These are phyloP conservation scores for Alternaria sp. DNA, from an alignment of 2,329 filamentous ascomycete species.

Conservation along the genomic window DNA sequence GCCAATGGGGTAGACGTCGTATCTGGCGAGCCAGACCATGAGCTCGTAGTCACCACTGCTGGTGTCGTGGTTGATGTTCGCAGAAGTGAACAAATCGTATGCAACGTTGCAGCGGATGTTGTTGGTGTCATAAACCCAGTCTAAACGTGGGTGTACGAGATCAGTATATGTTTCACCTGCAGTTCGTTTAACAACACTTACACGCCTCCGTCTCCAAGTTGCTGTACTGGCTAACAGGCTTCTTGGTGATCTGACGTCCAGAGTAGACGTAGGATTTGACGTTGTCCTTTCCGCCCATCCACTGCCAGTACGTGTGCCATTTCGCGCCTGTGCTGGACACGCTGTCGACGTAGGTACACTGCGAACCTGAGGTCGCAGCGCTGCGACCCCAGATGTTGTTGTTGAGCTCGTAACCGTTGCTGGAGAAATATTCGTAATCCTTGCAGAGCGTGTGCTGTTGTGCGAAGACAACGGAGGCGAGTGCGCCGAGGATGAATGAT, in stretches of 20 bases:
- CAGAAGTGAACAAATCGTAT: slow-evolving; percentile 37
- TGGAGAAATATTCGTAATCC: slow-evolving; percentile 29
- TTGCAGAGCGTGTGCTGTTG: slow-evolving; percentile 25
- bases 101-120: slow-evolving; percentile 34
- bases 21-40: slow-evolving; percentile 36
- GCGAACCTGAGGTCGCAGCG: slow-evolving; percentile 20
- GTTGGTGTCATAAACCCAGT: slow-evolving; percentile 27
- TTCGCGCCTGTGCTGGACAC: slow-evolving; percentile 22
- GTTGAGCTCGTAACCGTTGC: slow-evolving; percentile 34
- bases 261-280: slow-evolving; percentile 37
- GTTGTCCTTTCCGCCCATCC: slow-evolving; percentile 31
- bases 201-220: slow-evolving; percentile 29
- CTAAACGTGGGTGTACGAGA: background rate
- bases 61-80: slow-evolving; percentile 29
- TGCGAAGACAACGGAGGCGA: slow-evolving; percentile 8
- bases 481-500: slow-evolving; percentile 11
- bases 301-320: slow-evolving; percentile 30
- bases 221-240: slow-evolving; percentile 27
- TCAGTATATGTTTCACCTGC: background rate
- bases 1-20: slow-evolving; percentile 29
- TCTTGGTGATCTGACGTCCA: slow-evolving; percentile 28
- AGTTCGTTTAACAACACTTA: background rate
- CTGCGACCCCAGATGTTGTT: slow-evolving; percentile 38
- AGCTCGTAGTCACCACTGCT: slow-evolving; percentile 39
- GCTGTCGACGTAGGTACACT: slow-evolving; percentile 33